Evolutionary conservation across 306 rosid species (phyloP).

Genomic region (Vicia sativa): DNA sequence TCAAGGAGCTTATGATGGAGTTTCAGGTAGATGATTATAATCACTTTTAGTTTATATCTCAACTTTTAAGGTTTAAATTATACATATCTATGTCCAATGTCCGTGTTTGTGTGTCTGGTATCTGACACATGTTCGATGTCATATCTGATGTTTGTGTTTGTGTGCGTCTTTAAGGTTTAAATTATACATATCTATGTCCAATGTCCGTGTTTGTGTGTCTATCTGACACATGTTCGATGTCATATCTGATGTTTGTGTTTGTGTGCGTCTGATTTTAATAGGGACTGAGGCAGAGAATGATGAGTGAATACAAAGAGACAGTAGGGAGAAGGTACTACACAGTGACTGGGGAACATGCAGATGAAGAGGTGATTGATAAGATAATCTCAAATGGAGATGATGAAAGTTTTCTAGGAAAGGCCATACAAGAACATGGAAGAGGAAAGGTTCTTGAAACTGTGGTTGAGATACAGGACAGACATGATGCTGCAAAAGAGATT

Average conservation of each 20-base stretch:
- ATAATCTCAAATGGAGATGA: constrained; percentile 69
- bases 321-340: constrained; percentile 77
- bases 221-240: too few relatives aligned
- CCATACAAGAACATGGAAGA: constrained; percentile 70
- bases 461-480: constrained; percentile 85
- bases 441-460: constrained; percentile 85
- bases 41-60: background rate
- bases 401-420: constrained; percentile 59
- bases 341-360: constrained; percentile 76
- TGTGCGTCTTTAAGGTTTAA: too few relatives aligned
- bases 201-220: too few relatives aligned
- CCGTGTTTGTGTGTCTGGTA: too few relatives aligned
- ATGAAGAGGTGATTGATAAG: constrained; percentile 81
- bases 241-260: too few relatives aligned
- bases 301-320: constrained; percentile 79
- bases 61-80: background rate
- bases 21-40: constrained; percentile 43
- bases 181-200: too few relatives aligned
- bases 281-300: constrained; percentile 72
- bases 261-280: constrained; percentile 1
- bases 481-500: constrained; percentile 72
- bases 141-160: too few relatives aligned
- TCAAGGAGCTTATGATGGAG: constrained; percentile 88
- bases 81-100: too few relatives aligned
- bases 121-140: too few relatives aligned